Conservation (phyloP, 2,329 filamentous ascomycete species). For the Monosporascus sp. region DNA sequence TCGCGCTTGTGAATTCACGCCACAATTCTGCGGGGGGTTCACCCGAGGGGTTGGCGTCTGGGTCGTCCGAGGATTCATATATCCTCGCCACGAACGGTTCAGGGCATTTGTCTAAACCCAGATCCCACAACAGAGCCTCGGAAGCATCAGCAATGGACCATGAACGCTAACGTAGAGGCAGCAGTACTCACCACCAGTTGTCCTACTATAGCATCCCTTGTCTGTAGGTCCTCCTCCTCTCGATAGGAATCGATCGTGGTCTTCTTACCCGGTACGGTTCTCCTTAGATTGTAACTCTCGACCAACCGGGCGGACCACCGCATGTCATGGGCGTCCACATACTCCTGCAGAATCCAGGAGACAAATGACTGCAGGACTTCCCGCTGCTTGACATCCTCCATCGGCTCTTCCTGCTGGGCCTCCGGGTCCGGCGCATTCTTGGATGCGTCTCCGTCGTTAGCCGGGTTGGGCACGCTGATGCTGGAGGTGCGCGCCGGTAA, state of each 20-base stretch:
- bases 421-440: constrained; percentile 59
- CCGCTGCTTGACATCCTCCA: constrained; percentile 57
- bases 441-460: constrained; percentile 47
- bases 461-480: constrained; percentile 48
- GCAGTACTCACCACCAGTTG: constrained; percentile 57
- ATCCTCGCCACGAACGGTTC: constrained; percentile 41
- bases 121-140: constrained; percentile 58
- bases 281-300: constrained; percentile 63
- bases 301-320: constrained; percentile 61
- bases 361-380: constrained; percentile 69
- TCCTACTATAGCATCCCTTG: constrained; percentile 62
- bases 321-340: constrained; percentile 56
- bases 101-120: constrained; percentile 47
- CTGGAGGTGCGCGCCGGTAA: constrained; percentile 56
- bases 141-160: constrained; percentile 6
- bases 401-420: constrained; percentile 46
- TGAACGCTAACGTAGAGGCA: constrained; percentile 1
- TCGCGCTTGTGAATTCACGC: constrained; percentile 36
- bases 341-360: constrained; percentile 72
- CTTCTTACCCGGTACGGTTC: constrained; percentile 54
- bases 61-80: constrained; percentile 34
- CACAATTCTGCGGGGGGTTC: constrained; percentile 26
- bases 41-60: constrained; percentile 36
- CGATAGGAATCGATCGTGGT: constrained; percentile 62
- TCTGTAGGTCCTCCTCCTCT: constrained; percentile 55